phyloP scores from a whole-genome alignment of 2,329 filamentous ascomycete genomes.

The Grosmannia serpens region DNA sequence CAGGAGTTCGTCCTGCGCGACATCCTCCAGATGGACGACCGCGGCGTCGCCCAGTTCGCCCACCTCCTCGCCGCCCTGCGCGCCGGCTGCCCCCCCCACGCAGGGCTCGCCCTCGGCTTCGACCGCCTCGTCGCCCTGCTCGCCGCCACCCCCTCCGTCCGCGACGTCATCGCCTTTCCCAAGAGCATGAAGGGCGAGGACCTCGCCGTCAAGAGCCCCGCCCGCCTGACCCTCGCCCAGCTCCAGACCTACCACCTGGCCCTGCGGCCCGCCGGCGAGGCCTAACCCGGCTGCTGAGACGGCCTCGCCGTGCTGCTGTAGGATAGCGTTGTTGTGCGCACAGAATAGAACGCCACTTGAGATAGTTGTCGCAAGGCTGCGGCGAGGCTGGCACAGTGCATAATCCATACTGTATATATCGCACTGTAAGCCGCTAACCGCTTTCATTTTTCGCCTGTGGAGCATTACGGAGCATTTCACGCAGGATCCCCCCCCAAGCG shows the following conservation, averaged over 20 bases:
- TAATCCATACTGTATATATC: too few species aligned
- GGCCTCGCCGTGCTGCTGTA: too few species aligned
- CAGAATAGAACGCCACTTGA: too few species aligned
- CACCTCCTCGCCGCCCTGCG: slow-evolving; percentile 75
- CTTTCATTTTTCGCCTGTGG: too few species aligned
- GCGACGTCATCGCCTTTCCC: slow-evolving; percentile 94
- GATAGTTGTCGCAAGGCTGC: too few species aligned
- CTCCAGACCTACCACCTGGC: slow-evolving; percentile 34
- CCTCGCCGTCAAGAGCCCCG: slow-evolving; percentile 67
- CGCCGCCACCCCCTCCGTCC: slow-evolving; percentile 62
- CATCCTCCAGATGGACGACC: slow-evolving; percentile 64
- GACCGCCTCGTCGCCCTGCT: slow-evolving; percentile 76
- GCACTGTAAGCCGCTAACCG: too few species aligned
- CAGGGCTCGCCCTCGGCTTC: slow-evolving; percentile 85
- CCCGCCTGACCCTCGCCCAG: slow-evolving; percentile 48
- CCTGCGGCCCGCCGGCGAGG: slow-evolving; percentile 3
- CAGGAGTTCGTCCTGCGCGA: slow-evolving; percentile 79
- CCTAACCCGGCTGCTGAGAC: too few species aligned
- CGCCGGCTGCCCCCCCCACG: slow-evolving; percentile 86
- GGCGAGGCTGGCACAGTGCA: too few species aligned
- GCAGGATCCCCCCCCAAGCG: not conserved
- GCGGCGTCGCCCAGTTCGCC: slow-evolving; percentile 66
- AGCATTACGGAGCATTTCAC: not conserved
- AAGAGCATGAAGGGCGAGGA: slow-evolving; percentile 90
- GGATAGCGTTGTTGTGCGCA: too few species aligned